Percentiles rank a stretch among this genome's conserved stretches.
Conservation (phyloP, 177 flowering plant genomes). For the Vitis hybrid region DNA sequence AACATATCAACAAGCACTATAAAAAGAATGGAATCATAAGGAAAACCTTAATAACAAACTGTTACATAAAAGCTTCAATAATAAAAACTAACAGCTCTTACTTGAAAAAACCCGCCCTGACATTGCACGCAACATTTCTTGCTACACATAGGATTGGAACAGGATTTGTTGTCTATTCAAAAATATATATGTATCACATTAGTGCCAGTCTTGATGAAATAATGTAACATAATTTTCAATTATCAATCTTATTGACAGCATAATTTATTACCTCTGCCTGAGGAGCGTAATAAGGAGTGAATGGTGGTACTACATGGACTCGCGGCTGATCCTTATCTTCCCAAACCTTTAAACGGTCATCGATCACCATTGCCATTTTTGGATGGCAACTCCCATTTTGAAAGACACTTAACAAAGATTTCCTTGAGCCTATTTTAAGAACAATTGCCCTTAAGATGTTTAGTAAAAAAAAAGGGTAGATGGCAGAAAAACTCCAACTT, state of each 20-base stretch:
- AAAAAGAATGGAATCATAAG: neutral
- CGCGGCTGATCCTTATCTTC: slow-evolving; percentile 93
- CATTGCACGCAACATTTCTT: slow-evolving; percentile 98
- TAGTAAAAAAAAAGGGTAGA: neutral
- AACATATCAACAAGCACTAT: slow-evolving; percentile 1
- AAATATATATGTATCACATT: slow-evolving; percentile 2
- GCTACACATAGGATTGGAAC: slow-evolving; percentile 97
- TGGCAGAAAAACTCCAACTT: neutral
- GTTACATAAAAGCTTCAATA: neutral
- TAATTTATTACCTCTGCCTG: slow-evolving; percentile 81
- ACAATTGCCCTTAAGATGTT: neutral
- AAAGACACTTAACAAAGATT: slow-evolving; percentile 86
- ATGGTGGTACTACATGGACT: slow-evolving; percentile 97
- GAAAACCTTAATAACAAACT: neutral
- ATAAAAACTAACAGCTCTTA: slow-evolving; percentile 28
- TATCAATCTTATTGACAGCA: neutral
- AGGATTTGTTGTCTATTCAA: slow-evolving; percentile 70
- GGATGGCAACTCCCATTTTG: slow-evolving; percentile 86
- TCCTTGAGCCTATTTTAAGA: slow-evolving; percentile 57
- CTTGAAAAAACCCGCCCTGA: slow-evolving; percentile 93
- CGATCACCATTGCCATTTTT: slow-evolving; percentile 99
- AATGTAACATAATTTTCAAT: neutral
- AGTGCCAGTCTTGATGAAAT: neutral
- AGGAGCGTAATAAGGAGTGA: slow-evolving; percentile 96
- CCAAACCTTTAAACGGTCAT: slow-evolving; percentile 96